A percentile compares a stretch with the other conserved stretches of the same genome.
phyloP scores from a whole-genome alignment of 2,329 filamentous ascomycete genomes.

The Exophiala phaeomuriformis region DNA sequence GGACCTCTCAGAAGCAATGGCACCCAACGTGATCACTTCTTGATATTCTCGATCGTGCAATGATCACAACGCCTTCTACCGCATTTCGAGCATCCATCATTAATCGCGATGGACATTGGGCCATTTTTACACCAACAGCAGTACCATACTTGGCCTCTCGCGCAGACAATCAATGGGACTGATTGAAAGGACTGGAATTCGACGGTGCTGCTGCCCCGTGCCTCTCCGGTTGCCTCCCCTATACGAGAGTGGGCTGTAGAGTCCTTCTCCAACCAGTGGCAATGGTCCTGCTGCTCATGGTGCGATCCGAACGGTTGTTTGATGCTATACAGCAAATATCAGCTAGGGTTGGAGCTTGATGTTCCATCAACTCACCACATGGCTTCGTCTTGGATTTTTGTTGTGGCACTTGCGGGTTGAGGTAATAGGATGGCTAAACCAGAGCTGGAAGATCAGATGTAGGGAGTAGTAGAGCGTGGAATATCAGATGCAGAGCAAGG shows the following conservation, averaged over 20 bases:
- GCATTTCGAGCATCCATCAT: constrained; percentile 1
- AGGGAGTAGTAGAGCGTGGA: not conserved
- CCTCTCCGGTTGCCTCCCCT: too few relatives aligned
- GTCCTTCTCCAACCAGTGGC: not conserved
- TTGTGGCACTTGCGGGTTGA: too few relatives aligned
- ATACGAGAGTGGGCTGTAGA: not conserved
- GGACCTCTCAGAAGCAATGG: not conserved
- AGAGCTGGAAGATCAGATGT: not conserved
- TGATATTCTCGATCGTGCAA: constrained; percentile 3
- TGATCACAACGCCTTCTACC: not conserved
- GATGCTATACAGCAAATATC: not conserved
- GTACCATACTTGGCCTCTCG: constrained; percentile 2
- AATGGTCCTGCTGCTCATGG: not conserved
- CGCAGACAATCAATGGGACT: not conserved
- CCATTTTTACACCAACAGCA: constrained; percentile 2
- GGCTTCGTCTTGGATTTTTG: not conserved
- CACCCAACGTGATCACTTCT: not conserved
- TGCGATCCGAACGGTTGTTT: not conserved
- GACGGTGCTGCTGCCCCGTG: not conserved
- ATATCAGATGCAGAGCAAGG: too few relatives aligned
- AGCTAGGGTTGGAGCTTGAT: not conserved
- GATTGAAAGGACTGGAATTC: not conserved
- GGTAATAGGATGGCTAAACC: not conserved
- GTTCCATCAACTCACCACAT: not conserved
- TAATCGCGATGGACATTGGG: not conserved